Percentiles rank a stretch among this genome's conserved stretches.
These are phyloP conservation scores for Casuarina equisetifolia DNA, from an alignment of 306 rosid species.

Conservation along the genomic window DNA sequence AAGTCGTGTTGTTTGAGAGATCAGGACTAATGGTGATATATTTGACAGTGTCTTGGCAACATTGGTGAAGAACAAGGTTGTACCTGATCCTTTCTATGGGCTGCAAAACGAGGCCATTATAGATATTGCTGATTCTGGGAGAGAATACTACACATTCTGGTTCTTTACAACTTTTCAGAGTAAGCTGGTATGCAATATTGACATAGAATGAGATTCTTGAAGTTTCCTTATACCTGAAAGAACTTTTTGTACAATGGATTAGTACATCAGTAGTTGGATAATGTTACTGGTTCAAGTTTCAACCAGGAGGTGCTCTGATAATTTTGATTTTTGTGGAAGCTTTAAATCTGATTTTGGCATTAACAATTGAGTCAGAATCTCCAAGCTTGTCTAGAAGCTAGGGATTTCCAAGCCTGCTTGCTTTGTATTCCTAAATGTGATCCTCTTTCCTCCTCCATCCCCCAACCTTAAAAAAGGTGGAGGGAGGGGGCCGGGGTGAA, in stretches of 20 bases:
- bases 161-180: constrained; percentile 71
- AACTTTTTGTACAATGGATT: neutral
- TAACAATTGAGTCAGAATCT: neutral
- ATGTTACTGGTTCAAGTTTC: neutral
- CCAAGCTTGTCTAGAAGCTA: neutral
- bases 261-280: neutral
- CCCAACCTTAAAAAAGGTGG: neutral
- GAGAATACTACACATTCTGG: constrained; percentile 91
- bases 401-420: neutral
- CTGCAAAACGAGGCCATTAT: constrained; percentile 61
- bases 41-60: constrained; percentile 76
- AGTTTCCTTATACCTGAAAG: neutral
- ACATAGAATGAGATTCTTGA: neutral
- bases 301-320: neutral
- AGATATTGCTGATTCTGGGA: constrained; percentile 94
- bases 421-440: neutral
- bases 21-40: constrained; percentile 9
- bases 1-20: neutral
- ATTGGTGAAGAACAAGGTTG: constrained; percentile 71
- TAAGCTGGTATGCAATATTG: constrained; percentile 52
- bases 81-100: constrained; percentile 93
- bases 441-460: neutral
- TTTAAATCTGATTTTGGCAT: neutral
- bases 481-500: too few species aligned
- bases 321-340: neutral